phyloP scores from a whole-genome alignment of 108 stramenopile genomes.

The Fragilariopsis cylindrus region DNA sequence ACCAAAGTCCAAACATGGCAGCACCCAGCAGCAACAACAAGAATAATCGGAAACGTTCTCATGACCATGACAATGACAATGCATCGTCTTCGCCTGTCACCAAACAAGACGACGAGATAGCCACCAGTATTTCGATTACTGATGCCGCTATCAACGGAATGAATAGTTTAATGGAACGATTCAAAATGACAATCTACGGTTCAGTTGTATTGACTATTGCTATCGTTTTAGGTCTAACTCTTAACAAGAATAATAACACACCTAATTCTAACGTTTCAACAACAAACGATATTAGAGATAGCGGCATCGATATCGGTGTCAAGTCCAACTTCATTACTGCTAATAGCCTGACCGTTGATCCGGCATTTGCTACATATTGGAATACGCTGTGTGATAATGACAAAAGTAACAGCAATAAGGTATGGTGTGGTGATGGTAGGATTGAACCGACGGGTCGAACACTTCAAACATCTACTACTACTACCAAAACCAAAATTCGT shows the following conservation, averaged over 20 bases:
- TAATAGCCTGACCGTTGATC: constrained; percentile 1
- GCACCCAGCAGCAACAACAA: too few relatives aligned
- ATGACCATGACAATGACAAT: too few relatives aligned
- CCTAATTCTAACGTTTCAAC: neutral
- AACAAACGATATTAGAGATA: too few relatives aligned
- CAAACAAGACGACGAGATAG: too few relatives aligned
- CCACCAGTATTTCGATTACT: too few relatives aligned
- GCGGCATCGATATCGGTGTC: neutral
- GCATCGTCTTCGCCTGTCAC: too few relatives aligned
- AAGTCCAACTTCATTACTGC: neutral
- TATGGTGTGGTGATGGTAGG: constrained; percentile 17
- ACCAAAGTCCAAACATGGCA: too few relatives aligned
- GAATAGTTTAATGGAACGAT: too few relatives aligned
- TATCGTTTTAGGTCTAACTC: constrained; percentile 20
- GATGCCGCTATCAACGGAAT: too few relatives aligned
- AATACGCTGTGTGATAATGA: neutral
- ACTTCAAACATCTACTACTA: constrained; percentile 23
- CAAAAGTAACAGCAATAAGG: neutral
- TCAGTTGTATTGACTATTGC: constrained; percentile 19
- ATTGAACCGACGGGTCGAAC: constrained; percentile 26
- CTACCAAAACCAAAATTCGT: constrained; percentile 26
- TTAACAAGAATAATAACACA: neutral
- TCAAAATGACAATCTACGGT: constrained; percentile 18
- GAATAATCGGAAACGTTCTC: too few relatives aligned
- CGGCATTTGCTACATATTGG: constrained; percentile 9